Conservation (phyloP, 1,284 basidiomycete species). For the Cystobasidiaceae sp. region DNA sequence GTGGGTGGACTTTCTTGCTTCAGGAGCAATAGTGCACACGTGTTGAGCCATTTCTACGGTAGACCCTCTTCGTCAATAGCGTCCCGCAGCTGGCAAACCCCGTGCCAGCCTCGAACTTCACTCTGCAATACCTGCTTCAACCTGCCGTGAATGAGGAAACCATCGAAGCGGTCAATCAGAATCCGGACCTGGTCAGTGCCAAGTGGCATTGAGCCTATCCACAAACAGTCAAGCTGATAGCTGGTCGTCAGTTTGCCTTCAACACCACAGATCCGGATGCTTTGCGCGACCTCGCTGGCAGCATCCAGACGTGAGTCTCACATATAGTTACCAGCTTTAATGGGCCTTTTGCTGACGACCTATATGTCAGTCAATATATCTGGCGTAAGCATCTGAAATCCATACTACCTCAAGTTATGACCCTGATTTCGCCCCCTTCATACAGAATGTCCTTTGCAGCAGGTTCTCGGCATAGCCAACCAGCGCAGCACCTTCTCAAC, state of each 20-base stretch:
- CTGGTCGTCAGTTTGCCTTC: conserved; percentile 24
- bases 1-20: background rate
- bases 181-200: conserved; percentile 21
- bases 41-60: background rate
- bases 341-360: background rate
- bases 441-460: conserved; percentile 31
- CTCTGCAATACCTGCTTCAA: conserved; percentile 6
- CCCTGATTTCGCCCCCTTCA: too few species aligned
- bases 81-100: conserved; percentile 11
- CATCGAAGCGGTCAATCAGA: background rate
- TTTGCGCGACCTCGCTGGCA: background rate
- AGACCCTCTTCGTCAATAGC: conserved; percentile 24
- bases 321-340: background rate
- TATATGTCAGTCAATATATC: background rate
- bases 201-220: background rate
- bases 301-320: conserved; percentile 15
- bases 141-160: conserved; percentile 11
- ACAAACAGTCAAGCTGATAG: background rate
- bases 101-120: conserved; percentile 7
- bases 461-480: conserved; percentile 13
- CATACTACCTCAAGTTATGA: too few species aligned
- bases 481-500: conserved; percentile 20
- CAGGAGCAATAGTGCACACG: background rate
- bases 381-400: conserved; percentile 29
- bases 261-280: conserved; percentile 27